Conservation (phyloP, 345 rosid genomes). For the Citrus mangshanensis region DNA sequence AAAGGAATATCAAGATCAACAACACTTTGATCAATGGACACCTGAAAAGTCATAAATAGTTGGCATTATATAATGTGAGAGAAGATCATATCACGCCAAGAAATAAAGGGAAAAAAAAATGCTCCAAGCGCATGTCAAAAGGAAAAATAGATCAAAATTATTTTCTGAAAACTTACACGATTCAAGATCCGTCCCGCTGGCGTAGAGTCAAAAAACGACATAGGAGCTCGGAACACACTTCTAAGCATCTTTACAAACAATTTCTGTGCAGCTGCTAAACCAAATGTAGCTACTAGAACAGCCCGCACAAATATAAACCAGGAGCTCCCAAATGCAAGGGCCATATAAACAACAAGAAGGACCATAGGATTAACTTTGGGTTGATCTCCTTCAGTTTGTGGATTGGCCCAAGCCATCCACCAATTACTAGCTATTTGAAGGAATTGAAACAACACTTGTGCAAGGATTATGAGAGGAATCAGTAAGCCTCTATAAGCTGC, state of each 20-base stretch:
- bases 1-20: slow-evolving; percentile 99
- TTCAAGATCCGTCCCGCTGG: slow-evolving; percentile 97
- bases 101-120: background rate
- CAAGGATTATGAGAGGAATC: slow-evolving; percentile 85
- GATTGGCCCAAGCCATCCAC: slow-evolving; percentile 99
- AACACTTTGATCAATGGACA: slow-evolving; percentile 97
- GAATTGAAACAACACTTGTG: slow-evolving; percentile 86
- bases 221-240: slow-evolving; percentile 92
- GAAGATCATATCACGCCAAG: background rate
- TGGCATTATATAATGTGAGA: slow-evolving; percentile 7
- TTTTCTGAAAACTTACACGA: slow-evolving; percentile 59
- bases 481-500: slow-evolving; percentile 93
- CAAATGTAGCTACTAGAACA: slow-evolving; percentile 95
- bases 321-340: slow-evolving; percentile 97
- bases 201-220: slow-evolving; percentile 99
- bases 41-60: slow-evolving; percentile 44
- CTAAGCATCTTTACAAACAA: slow-evolving; percentile 89
- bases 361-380: slow-evolving; percentile 81
- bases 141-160: background rate
- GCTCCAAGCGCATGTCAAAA: background rate
- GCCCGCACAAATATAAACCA: slow-evolving; percentile 95
- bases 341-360: slow-evolving; percentile 86
- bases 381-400: slow-evolving; percentile 89
- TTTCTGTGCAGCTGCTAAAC: slow-evolving; percentile 96
- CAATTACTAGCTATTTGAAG: slow-evolving; percentile 98